Evolutionary conservation across 495 filamentous ascomycete genomes (phyloP).

Genomic region (Penicillium flavigenum): DNA sequence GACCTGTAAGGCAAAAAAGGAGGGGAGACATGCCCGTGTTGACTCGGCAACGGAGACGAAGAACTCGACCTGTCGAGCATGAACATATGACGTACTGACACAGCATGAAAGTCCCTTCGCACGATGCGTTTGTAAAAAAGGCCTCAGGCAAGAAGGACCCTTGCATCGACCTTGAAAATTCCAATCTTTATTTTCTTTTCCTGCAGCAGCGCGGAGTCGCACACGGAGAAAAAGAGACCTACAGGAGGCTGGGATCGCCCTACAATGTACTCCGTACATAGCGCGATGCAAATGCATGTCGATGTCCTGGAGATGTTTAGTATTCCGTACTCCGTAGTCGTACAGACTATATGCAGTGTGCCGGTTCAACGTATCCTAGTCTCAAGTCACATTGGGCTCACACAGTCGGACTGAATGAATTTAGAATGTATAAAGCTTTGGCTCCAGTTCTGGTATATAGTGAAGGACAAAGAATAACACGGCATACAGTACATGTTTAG

Average conservation of each 20-base stretch:
- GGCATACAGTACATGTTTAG: no score
- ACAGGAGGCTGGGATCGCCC: constrained; percentile 15
- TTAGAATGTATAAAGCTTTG: neutral
- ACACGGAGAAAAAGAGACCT: constrained; percentile 24
- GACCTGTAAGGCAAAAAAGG: neutral
- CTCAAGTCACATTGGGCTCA: neutral
- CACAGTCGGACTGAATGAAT: neutral
- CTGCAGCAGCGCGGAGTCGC: constrained; percentile 12
- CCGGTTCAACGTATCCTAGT: neutral
- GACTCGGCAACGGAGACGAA: constrained; percentile 22
- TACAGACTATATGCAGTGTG: constrained; percentile 3
- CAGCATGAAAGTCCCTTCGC: neutral
- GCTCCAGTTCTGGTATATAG: no score
- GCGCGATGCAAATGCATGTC: constrained; percentile 12
- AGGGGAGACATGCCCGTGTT: constrained; percentile 13
- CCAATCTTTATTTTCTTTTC: constrained; percentile 3
- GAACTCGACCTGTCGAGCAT: constrained; percentile 18
- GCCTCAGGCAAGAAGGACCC: constrained; percentile 6
- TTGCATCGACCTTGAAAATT: constrained; percentile 11
- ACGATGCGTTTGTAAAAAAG: constrained; percentile 1
- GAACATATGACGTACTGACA: neutral
- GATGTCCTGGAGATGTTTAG: constrained; percentile 4
- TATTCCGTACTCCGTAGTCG: neutral
- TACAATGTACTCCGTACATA: constrained; percentile 7
- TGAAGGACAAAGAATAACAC: no score